phyloP scores from a whole-genome alignment of 106 monocot genomes.

The Dendrobium officinale region DNA sequence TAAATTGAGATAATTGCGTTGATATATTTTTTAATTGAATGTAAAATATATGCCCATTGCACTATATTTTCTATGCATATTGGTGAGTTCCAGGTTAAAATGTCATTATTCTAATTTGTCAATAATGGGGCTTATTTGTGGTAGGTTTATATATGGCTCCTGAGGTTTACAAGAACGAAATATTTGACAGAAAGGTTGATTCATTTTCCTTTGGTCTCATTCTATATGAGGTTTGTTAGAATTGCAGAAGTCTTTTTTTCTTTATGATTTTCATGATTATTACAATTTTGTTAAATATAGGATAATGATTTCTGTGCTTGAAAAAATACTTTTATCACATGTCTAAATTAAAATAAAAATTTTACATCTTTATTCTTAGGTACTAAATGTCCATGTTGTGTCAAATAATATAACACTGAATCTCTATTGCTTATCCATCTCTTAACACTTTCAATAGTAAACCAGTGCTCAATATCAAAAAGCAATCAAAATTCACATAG shows the following conservation, averaged over 20 bases:
- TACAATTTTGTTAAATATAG: neutral
- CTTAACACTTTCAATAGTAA: too few relatives aligned
- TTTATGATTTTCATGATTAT: neutral
- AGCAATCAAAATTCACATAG: neutral
- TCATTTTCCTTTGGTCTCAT: conserved; percentile 87
- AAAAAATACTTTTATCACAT: neutral
- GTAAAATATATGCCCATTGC: neutral
- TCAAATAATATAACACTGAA: too few relatives aligned
- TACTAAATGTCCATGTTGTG: too few relatives aligned
- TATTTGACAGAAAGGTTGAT: conserved; percentile 73
- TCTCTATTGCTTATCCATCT: neutral
- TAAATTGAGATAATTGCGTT: neutral
- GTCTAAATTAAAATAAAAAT: neutral
- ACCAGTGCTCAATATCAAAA: neutral
- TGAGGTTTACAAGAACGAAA: conserved; percentile 76
- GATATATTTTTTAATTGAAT: neutral
- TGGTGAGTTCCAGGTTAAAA: neutral
- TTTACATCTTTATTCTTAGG: too few relatives aligned
- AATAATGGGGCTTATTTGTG: neutral
- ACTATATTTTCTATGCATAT: neutral
- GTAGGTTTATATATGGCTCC: conserved; percentile 77
- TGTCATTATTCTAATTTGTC: neutral
- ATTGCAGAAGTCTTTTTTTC: neutral
- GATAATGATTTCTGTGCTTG: neutral
- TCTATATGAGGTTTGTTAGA: conserved; percentile 63